Evolutionary conservation across 805 yeast species (phyloP), one percentile per base, ranked within the genome.

Genomic region (Yamadazyma endophytica): DNA sequence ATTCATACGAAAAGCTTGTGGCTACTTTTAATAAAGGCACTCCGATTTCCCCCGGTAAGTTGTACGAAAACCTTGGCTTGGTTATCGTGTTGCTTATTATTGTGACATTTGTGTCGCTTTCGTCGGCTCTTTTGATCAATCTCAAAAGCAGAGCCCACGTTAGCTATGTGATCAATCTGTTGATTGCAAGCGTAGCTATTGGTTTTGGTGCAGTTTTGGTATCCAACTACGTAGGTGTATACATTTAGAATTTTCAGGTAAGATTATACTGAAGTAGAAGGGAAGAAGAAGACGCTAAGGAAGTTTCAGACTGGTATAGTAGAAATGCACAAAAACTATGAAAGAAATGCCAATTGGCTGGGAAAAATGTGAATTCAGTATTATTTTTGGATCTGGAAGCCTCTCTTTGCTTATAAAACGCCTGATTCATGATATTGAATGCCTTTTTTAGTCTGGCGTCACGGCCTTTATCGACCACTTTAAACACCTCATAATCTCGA

Each of bases 141-240:
- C 42, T 47, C 24, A 55, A 50, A 41, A 47, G 51, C 28, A 49
- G 47, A 26, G 29, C 42, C 5, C 47, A 56, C 4, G 21, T 47
- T 7, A 38, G 36, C 9, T 66, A 49, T 43, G 36, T 61, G 19
- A 26, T 46, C 28, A 50, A 55, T 36, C 57, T 66, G 5, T 24
- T 51, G 13, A 42, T 62, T 33, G 68, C 70, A 7, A 58, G 68
- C 11, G 26, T 56, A 9, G 48, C 69, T 13, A 50, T 66, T 31
- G 70, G 67, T 1, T 50, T 58, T 31, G 56, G 64, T 7, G 43
- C 63, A 3, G 43, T 64, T n/a, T 53, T 55, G 40, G 49, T 60
- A 9, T 53, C 68, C 34, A 66, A 65, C 46, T 61, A 47, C 39
- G 64, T 65, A 25, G 72, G 72, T 13, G 72, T 66, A 2, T 64